Evolutionary conservation across 768 basidiomycete genomes (phyloP), one percentile per base, ranked within the genome.

Genomic region (Lactarius sanguifluus): DNA sequence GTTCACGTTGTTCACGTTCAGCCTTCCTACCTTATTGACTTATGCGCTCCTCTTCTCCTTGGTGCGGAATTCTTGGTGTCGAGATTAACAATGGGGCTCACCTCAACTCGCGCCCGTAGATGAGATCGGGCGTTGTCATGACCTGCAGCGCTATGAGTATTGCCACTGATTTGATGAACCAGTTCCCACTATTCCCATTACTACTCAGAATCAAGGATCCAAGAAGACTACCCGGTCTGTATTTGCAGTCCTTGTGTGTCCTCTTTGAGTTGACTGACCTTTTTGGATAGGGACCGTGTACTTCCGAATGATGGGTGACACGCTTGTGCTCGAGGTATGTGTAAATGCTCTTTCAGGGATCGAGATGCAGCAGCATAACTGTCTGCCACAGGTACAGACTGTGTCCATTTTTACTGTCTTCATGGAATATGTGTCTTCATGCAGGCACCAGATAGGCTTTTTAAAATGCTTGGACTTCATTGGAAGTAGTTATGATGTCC

Each of bases 121-220:
- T 83, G 41, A 83, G 83, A 2, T 72, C 89, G 0, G 79, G 74
- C 3, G 80, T 86, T 7, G 82, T 94, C 13, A 69, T 83, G 1
- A 66, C 86, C 2, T 86, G 92, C 70, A 88, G 87, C 0, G 74
- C 74, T 9, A 76, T 94, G 36, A 87, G 91, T 70, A 85, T 85
- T 0, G 76, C 82, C 2, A 78, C 95, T 28, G 88, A 86, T 0
- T 87, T 94, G 69, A 85, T 98, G 81, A 96, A 97, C 68, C 89
- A 94, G 69, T 97, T 97, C 69, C 95, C 96, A 1, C 79, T 98
- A 3, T 98, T 98, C 75, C 90, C 89, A 0, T 75, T 98, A 34
- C 86, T 96, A 83, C 75, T 98, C 36, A 81, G 92, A 32, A 70
- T 87, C 9, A 97, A 98, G 75, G 93, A 96, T 73, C 88, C 93